Base-by-base conservation (phyloP, 2,329 filamentous ascomycete species). In the Epichloe aotearoae region DNA sequence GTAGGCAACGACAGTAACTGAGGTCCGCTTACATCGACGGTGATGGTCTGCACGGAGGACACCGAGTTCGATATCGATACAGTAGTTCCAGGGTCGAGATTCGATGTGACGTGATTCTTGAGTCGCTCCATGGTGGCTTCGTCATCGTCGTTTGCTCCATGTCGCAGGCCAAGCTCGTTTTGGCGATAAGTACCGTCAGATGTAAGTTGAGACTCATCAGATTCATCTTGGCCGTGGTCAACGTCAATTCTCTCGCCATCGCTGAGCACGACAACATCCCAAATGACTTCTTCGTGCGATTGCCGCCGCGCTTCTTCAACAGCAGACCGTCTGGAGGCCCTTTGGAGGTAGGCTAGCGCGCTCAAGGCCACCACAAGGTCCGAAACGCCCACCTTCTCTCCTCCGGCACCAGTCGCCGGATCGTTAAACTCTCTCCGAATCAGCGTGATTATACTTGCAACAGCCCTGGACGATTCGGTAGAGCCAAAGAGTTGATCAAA, bases 401-500 rank as follows among this genome's bases (percentile, higher is more conserved):
- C 78, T 44, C 73, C 69, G 3, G 70, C 67, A 5, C 79, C 80
- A 0, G 79, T 82, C 8, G 76, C 73, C 0, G 80, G 79, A 52
- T 82, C 81, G 49, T 76, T 74, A 52, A 84, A 82, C 61, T 84
- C 82, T 52, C 79, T 73, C 33, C 79, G 73, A 45, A 84, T 75
- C 34, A 84, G 66, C 1, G 77, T 77, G 55, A 84, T 74, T 58
- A 85, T 84, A 60, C 79, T 81, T 2, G 80, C 79, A 52, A 84
- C 82, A 11, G 82, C 81, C 40, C 80, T 69, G 2, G 81, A 84
- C 2, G 80, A 83, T 61, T 85, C 82, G n/a, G 82, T 84, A 2
- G 79, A 82, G 14, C 82, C 82, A 30, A 84, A 76, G 39, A 84
- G 75, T 55, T 80, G 76, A 59, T 85, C 81, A 20, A 85, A 66